phyloP scores from a whole-genome alignment of 2,329 filamentous ascomycete species.

The Diaporthe ilicicola region DNA sequence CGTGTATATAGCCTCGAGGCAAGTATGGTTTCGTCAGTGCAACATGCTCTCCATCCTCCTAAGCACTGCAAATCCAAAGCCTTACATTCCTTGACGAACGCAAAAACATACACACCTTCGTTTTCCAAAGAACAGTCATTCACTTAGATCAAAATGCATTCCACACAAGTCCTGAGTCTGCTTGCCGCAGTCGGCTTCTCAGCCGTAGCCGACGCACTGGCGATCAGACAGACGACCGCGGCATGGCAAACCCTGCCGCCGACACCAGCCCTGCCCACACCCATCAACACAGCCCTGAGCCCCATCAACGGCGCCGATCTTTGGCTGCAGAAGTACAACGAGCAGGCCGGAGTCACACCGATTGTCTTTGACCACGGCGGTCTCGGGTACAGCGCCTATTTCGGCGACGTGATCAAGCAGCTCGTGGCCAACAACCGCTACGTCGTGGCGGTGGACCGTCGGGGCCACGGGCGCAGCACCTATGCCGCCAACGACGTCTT shows the following conservation, averaged over 20 bases:
- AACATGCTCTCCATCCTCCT: neutral
- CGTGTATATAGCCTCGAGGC: constrained; percentile 2
- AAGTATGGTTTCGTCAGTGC: neutral
- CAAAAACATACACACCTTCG: neutral
- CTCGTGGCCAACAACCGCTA: constrained; percentile 45
- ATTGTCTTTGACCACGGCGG: constrained; percentile 52
- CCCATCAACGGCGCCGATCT: constrained; percentile 48
- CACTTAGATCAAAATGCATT: constrained; percentile 15
- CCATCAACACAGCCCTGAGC: constrained; percentile 41
- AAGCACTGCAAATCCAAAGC: neutral
- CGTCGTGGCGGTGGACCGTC: constrained; percentile 51
- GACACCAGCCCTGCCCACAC: constrained; percentile 47
- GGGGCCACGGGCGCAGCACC: constrained; percentile 51
- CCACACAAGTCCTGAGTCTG: constrained; percentile 9
- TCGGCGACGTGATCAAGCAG: constrained; percentile 47
- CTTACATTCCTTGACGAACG: neutral
- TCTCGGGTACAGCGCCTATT: constrained; percentile 52
- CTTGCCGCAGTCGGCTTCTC: constrained; percentile 17
- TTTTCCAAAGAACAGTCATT: constrained; percentile 6
- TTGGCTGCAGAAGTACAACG: constrained; percentile 52
- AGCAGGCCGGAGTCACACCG: constrained; percentile 42
- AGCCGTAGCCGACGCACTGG: constrained; percentile 27
- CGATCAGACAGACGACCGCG: constrained; percentile 39
- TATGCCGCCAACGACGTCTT: constrained; percentile 47
- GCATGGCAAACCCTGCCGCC: constrained; percentile 47